Percentiles rank a stretch among this genome's conserved stretches.
These are phyloP conservation scores for Hypomontagnella submonticulosa DNA, from an alignment of 495 filamentous ascomycete species.

Conservation along the genomic window DNA sequence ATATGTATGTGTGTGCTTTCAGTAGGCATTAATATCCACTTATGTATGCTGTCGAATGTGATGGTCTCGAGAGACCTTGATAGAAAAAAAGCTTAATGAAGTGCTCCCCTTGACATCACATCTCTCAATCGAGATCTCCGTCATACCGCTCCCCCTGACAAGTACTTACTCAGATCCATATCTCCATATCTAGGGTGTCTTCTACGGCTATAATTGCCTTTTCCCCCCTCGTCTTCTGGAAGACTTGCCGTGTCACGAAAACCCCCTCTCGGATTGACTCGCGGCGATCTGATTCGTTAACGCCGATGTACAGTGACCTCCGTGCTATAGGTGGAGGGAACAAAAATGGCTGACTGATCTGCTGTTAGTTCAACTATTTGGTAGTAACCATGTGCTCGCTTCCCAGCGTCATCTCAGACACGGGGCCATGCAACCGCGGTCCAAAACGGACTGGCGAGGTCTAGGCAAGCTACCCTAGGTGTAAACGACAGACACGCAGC, in stretches of 20 bases:
- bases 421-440: constrained; percentile 43
- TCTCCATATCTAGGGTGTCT: constrained; percentile 13
- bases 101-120: constrained; percentile 23
- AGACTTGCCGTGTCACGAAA: constrained; percentile 20
- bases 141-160: constrained; percentile 27
- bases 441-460: constrained; percentile 39
- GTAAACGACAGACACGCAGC: constrained; percentile 43
- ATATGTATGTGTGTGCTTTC: constrained; percentile 7
- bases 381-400: constrained; percentile 34
- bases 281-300: constrained; percentile 27
- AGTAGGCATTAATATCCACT: not conserved
- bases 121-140: constrained; percentile 40
- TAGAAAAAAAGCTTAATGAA: constrained; percentile 7
- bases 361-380: constrained; percentile 14
- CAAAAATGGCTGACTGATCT: constrained; percentile 27
- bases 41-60: too few relatives aligned
- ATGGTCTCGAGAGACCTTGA: not conserved
- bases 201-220: constrained; percentile 37
- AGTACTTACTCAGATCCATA: constrained; percentile 23
- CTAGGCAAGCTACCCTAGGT: constrained; percentile 32
- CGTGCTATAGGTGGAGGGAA: constrained; percentile 10
- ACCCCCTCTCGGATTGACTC: constrained; percentile 37
- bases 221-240: constrained; percentile 18
- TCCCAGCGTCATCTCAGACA: constrained; percentile 44
- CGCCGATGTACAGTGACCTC: constrained; percentile 30